Evolutionary conservation across 345 rosid genomes (phyloP).

Genomic region (Atalantia buxifolia): DNA sequence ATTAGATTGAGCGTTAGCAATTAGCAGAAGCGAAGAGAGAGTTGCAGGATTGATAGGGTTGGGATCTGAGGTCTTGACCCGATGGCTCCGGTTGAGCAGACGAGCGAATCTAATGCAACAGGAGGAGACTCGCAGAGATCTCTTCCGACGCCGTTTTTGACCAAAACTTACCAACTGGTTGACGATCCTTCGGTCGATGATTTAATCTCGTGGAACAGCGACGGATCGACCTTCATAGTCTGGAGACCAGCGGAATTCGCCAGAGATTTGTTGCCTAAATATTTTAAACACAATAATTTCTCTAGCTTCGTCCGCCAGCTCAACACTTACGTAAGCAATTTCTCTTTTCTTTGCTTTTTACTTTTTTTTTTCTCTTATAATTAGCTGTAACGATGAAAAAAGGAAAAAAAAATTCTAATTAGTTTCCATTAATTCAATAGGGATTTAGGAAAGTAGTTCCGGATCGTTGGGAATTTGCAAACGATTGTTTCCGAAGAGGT

Average conservation of each 20-base stretch:
- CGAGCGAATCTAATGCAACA: conserved; percentile 50
- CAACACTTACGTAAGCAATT: conserved; percentile 75
- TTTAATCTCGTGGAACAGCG: conserved; percentile 85
- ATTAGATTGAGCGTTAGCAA: conserved; percentile 5
- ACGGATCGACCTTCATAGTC: conserved; percentile 82
- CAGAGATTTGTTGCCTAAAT: conserved; percentile 85
- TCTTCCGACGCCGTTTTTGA: conserved; percentile 87
- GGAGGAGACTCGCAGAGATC: conserved; percentile 68
- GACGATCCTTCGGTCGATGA: conserved; percentile 75
- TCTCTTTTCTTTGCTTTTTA: not conserved
- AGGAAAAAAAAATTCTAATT: not conserved
- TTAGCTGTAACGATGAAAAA: not conserved
- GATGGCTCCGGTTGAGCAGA: conserved; percentile 66
- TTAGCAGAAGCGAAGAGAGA: not conserved
- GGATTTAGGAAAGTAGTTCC: conserved; percentile 93
- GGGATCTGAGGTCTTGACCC: conserved; percentile 33
- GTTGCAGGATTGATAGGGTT: conserved; percentile 12
- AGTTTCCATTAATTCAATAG: conserved; percentile 25
- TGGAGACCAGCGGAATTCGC: conserved; percentile 97
- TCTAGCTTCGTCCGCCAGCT: conserved; percentile 97
- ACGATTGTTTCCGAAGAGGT: conserved; percentile 73
- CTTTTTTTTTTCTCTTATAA: not conserved
- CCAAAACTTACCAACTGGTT: conserved; percentile 82
- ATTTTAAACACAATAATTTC: conserved; percentile 94
- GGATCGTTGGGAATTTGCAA: conserved; percentile 94